Evolutionary conservation across 208 protist species (phyloP), one percentile per base, ranked within the genome.

Genomic region (Wallacemonas sp.): DNA sequence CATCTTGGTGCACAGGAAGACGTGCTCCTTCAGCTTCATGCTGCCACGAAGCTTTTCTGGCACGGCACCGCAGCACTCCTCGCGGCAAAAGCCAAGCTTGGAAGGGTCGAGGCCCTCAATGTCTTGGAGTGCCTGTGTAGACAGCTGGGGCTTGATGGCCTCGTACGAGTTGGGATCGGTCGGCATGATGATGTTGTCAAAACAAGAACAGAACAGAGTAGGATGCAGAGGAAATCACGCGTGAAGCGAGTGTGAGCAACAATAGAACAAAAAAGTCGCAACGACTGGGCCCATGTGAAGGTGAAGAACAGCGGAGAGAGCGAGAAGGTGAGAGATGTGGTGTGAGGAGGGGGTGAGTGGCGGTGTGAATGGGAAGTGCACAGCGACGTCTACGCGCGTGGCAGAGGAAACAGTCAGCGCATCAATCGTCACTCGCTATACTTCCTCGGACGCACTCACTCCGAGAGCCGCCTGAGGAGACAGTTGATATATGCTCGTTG

Each of bases 101-200:
- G 29, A 48, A 9, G 82, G 76, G 66, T 97, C 87, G 26, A 97
- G 65, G 21, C 83, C 90, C 58, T 97, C 93, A 68, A 97, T 97
- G 60, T 97, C 93, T 43, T 79, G 61, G 32, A 95, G 74, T 14
- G 87, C 85, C 49, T 90, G 64, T 27, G 47, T 30, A 17, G 72
- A 85, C 14, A 94, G 74, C 36, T 66, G 68, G 36, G 67, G 33
- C 56, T 85, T 80, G 66, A 94, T 71, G 14, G 76, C 75, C 46
- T 88, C 79, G 26, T 88, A 82, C 0, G 76, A 79, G 76, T 91
- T 88, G 2, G 72, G 62, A 32, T 85, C 74, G 16, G 54, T 1
- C 0, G 57, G 1, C 68, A 81, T 77, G 17, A 17, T 36, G 39
- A 11, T 19, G 30, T 39, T 11, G 32, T 26, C 8, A 34, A 29